phyloP scores from a whole-genome alignment of 352 stramenopile species.

The Pythium periplocum region DNA sequence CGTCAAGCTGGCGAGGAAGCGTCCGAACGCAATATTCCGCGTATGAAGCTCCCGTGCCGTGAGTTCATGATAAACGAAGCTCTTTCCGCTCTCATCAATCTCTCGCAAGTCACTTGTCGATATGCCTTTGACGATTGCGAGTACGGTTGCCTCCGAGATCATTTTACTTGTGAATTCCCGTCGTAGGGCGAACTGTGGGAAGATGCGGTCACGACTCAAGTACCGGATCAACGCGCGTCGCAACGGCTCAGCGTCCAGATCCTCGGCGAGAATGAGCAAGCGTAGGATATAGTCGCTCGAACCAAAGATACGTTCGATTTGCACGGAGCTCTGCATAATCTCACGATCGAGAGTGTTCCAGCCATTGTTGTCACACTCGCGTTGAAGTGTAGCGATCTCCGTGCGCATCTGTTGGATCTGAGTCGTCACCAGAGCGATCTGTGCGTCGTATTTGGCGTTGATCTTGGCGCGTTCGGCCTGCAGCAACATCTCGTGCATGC shows the following conservation, averaged over 20 bases:
- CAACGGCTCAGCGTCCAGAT: constrained; percentile 55
- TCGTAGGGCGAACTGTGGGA: constrained; percentile 61
- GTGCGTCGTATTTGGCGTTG: constrained; percentile 51
- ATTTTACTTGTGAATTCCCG: constrained; percentile 72
- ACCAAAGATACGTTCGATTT: constrained; percentile 68
- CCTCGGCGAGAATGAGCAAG: constrained; percentile 66
- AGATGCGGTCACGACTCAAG: constrained; percentile 32
- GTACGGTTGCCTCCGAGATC: constrained; percentile 55
- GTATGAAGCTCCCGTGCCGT: constrained; percentile 61
- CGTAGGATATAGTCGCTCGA: constrained; percentile 67
- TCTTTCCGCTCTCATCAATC: constrained; percentile 31
- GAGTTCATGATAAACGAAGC: constrained; percentile 55
- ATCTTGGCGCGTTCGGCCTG: constrained; percentile 59
- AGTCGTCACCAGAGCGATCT: constrained; percentile 28
- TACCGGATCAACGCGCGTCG: constrained; percentile 50
- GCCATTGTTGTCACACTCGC: constrained; percentile 38
- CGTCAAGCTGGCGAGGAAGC: constrained; percentile 45
- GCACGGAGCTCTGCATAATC: constrained; percentile 39
- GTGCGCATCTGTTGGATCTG: constrained; percentile 39
- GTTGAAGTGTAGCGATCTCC: constrained; percentile 40
- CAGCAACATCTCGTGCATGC: constrained; percentile 53
- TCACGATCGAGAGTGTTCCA: constrained; percentile 57
- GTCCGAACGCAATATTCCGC: constrained; percentile 40
- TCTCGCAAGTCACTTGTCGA: constrained; percentile 49
- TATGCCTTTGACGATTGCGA: constrained; percentile 53